Percentiles rank a stretch among this genome's conserved stretches.
Evolutionary conservation across 75 land plant genomes (phyloP).

Genomic region (Selaginella tamariscina): DNA sequence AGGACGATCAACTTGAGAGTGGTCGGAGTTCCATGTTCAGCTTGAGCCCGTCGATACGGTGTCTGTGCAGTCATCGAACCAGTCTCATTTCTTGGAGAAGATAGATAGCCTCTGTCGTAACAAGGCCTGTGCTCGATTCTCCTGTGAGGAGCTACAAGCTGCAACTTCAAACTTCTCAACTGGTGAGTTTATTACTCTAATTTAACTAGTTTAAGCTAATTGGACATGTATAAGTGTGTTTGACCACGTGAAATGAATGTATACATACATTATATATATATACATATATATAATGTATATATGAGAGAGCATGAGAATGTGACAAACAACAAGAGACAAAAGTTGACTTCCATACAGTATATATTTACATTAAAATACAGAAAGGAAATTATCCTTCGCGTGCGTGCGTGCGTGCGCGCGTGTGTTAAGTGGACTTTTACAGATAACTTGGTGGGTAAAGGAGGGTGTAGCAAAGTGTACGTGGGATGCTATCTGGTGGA

Average conservation of each 20-base stretch:
- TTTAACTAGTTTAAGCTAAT: not conserved
- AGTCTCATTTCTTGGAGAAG: slow-evolving; percentile 29
- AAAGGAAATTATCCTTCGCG: too few relatives aligned
- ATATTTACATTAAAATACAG: too few relatives aligned
- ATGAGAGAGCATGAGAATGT: too few relatives aligned
- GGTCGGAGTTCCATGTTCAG: too few relatives aligned
- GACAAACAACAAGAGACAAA: not conserved
- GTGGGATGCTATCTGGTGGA: slow-evolving; percentile 55
- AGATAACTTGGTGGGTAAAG: slow-evolving; percentile 80
- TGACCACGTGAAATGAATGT: too few relatives aligned
- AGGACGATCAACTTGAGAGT: too few relatives aligned
- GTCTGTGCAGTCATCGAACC: slow-evolving; percentile 2
- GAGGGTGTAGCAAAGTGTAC: slow-evolving; percentile 81
- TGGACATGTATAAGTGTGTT: too few relatives aligned
- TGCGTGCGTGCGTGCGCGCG: too few relatives aligned
- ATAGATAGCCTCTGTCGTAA: slow-evolving; percentile 44
- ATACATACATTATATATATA: too few relatives aligned
- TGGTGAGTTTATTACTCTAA: slow-evolving; percentile 30
- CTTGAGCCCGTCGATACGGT: slow-evolving; percentile 1
- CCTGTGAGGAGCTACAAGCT: slow-evolving; percentile 40
- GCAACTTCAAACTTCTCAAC: slow-evolving; percentile 66
- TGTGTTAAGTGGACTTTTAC: slow-evolving; percentile 14
- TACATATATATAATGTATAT: too few relatives aligned
- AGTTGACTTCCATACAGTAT: too few relatives aligned
- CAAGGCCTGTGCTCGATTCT: slow-evolving; percentile 45